Percentiles rank a stretch among this genome's conserved stretches.
Evolutionary conservation across 2,329 filamentous ascomycete species (phyloP).

Genomic region (Trichoderma oligosporum): DNA sequence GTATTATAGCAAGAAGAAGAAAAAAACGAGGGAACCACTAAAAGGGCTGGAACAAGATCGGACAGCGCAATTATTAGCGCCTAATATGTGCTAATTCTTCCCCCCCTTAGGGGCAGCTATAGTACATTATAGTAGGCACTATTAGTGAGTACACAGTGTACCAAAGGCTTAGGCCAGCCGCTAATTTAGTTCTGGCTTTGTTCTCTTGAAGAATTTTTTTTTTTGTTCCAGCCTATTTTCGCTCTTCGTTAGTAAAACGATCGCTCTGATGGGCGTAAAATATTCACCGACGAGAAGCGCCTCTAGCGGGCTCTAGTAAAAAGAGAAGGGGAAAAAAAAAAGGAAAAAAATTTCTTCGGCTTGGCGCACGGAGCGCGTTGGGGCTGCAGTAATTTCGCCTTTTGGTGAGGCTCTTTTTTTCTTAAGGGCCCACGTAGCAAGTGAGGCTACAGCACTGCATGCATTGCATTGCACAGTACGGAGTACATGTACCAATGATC

Average conservation of each 20-base stretch:
- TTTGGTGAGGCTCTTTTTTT: background rate
- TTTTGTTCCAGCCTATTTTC: background rate
- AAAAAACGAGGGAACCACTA: background rate
- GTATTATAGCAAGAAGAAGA: background rate
- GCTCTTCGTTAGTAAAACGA: conserved; percentile 11
- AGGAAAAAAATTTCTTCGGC: conserved; percentile 1
- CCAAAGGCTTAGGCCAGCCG: conserved; percentile 1
- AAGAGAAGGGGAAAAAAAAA: background rate
- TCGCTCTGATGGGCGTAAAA: background rate
- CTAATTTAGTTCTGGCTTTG: conserved; percentile 6
- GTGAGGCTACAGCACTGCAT: conserved; percentile 13
- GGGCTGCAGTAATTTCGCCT: background rate
- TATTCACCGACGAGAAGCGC: conserved; percentile 1
- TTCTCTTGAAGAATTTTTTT: background rate
- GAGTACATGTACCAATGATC: background rate
- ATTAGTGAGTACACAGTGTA: conserved; percentile 5
- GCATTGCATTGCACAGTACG: too few species aligned
- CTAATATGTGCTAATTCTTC: background rate
- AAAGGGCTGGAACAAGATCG: background rate
- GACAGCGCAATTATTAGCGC: background rate
- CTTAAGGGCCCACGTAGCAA: background rate
- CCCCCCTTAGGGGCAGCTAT: conserved; percentile 4
- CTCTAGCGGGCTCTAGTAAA: background rate
- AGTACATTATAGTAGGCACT: too few species aligned
- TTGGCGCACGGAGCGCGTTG: background rate